phyloP scores from a whole-genome alignment of 2,329 filamentous ascomycete genomes.

The Fusarium sp. region DNA sequence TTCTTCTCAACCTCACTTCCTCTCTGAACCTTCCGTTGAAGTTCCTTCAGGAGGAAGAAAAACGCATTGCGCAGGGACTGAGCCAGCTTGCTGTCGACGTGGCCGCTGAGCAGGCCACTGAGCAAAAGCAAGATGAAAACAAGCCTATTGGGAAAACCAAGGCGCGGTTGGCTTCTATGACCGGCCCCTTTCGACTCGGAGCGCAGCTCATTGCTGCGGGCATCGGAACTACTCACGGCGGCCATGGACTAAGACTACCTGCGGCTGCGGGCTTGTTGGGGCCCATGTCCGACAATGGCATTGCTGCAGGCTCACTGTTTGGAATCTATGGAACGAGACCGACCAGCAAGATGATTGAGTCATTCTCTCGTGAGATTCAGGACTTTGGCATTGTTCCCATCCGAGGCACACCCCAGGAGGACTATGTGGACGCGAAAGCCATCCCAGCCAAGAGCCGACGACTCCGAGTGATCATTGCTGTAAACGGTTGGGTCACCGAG shows the following conservation, averaged over 20 bases:
- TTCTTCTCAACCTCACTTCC: slow-evolving; percentile 73
- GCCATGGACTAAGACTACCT: slow-evolving; percentile 74
- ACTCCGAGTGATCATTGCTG: slow-evolving; percentile 80
- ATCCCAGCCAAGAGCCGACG: slow-evolving; percentile 67
- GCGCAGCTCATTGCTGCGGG: slow-evolving; percentile 79
- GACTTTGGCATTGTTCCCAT: slow-evolving; percentile 88
- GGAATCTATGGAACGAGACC: slow-evolving; percentile 89
- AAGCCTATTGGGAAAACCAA: slow-evolving; percentile 74
- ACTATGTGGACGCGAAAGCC: slow-evolving; percentile 59
- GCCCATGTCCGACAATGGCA: slow-evolving; percentile 77
- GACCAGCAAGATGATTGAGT: slow-evolving; percentile 84
- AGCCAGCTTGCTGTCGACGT: slow-evolving; percentile 72
- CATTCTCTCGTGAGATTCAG: slow-evolving; percentile 84
- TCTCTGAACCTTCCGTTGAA: slow-evolving; percentile 73
- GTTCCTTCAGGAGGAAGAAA: slow-evolving; percentile 73
- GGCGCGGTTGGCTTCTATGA: slow-evolving; percentile 58
- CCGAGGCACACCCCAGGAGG: slow-evolving; percentile 54
- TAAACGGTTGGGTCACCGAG: slow-evolving; percentile 81
- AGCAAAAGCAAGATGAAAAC: slow-evolving; percentile 63
- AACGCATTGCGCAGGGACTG: slow-evolving; percentile 75
- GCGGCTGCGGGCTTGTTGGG: slow-evolving; percentile 82
- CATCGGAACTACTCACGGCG: slow-evolving; percentile 79
- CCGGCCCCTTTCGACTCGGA: slow-evolving; percentile 69
- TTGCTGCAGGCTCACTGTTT: slow-evolving; percentile 84
- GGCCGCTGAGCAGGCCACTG: slow-evolving; percentile 43